Percentiles rank a stretch among this genome's conserved stretches.
Evolutionary conservation across 352 stramenopile genomes (phyloP).

Genomic region (Phytophthora colocasiae): DNA sequence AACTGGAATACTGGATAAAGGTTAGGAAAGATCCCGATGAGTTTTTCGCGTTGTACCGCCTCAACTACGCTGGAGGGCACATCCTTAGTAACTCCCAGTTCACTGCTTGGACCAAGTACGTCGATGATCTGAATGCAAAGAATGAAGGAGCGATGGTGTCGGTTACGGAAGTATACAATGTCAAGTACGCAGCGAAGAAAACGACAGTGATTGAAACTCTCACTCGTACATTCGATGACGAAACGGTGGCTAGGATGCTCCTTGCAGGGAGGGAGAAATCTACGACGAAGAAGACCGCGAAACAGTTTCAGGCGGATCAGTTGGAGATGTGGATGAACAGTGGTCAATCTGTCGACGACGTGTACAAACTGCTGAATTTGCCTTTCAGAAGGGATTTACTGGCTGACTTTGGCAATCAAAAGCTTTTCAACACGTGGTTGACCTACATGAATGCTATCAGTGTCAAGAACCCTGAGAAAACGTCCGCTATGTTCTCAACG

Average conservation of each 20-base stretch:
- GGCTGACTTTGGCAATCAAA: too few species aligned
- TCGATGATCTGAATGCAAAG: conserved; percentile 9
- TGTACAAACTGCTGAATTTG: too few species aligned
- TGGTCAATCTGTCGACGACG: too few species aligned
- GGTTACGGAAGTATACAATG: neutral
- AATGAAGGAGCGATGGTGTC: neutral
- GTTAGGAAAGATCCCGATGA: too few species aligned
- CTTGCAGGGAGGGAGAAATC: neutral
- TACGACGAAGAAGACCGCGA: too few species aligned
- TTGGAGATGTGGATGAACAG: too few species aligned
- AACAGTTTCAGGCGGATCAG: too few species aligned
- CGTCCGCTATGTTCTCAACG: neutral
- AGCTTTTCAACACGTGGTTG: neutral
- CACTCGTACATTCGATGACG: neutral
- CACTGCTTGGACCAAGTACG: conserved; percentile 3
- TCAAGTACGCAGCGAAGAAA: neutral
- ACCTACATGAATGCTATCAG: neutral
- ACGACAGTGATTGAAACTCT: neutral
- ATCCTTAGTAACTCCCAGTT: neutral
- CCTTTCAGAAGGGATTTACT: too few species aligned
- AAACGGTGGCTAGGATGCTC: neutral
- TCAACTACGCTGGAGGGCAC: neutral
- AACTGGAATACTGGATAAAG: neutral
- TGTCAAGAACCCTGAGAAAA: neutral
- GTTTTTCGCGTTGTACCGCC: neutral